Base-by-base conservation (phyloP, 352 stramenopile genomes). In the Globisporangium okanoganense region DNA sequence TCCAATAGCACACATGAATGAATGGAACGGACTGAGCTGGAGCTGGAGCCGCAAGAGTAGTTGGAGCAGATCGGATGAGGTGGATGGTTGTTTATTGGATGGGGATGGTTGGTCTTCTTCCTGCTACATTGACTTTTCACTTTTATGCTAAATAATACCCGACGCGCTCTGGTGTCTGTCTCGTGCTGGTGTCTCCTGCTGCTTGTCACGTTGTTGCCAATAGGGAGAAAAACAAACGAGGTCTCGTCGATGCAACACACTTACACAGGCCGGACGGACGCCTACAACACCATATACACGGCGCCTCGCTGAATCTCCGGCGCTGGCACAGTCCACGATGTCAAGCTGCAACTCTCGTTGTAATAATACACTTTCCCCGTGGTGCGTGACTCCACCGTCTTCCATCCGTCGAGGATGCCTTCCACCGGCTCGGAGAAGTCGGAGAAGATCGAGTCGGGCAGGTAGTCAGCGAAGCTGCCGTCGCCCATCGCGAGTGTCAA, bases 351-450 rank as follows among this genome's bases (percentile, higher is more conserved):
- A 40, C 73, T 79, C 54, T 85, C 76, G 73, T 93, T 91, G 76
- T 88, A 93, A 64, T 82, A 93, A 70, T 93, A 93, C 67, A 88
- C 60, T 62, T 90, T 93, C 62, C 79, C 82, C 7, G 80, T 91
- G 50, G 82, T 87, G 44, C 77, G 78, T 10, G 79, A 93, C 24
- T 85, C 52, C 61, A 93, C 84, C 0, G 84, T 68, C 31, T 86
- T 72, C 84, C 84, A 93, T 27, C 84, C 81, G 5, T 68, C 64
- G 9, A 62, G 62, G 29, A 65, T 70, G 6, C 68, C 65, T 6
- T 82, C 78, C 14, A 67, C 68, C 22, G 65, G 75, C 57, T 80
- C 81, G 6, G 57, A 54, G 9, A 87, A 65, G 20, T 87, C 78
- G 18, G 73, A 61, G 61, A 93, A 89, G 25, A 66, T 79, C 59